Base-by-base conservation (phyloP, 2,329 filamentous ascomycete genomes). In the Colletotrichum chrysophilum region DNA sequence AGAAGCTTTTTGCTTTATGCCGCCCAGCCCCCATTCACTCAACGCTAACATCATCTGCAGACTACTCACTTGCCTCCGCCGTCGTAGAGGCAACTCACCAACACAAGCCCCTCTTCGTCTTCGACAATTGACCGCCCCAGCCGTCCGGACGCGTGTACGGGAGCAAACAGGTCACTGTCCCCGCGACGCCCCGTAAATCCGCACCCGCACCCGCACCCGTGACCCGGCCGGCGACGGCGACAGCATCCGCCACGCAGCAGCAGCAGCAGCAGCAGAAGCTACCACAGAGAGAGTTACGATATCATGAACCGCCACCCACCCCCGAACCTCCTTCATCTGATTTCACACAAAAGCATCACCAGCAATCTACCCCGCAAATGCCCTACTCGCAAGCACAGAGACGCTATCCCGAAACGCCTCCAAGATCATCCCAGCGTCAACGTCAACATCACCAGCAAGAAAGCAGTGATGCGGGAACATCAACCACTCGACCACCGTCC, bases 71-170 rank as follows among this genome's bases (percentile, higher is more conserved):
- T 38, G 94, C 93, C 76, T 92, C 95, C 73, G 91, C 93, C 0
- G 94, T 98, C 4, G 96, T 98, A 18, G 94, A 98, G 74, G 93
- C 92, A 43, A 97, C 95, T 38, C 96, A 98, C 85, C 91, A 93
- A 66, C 92, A 95, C 82, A 94, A 94, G 81, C 88, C 92, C 76
- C 93, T 98, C 67, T 98, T 98, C 83, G 80, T 86, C 43, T 96
- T 94, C 81, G 90, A 91, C 70, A 82, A 85, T 79, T 85, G 83
- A 85, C 62, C 30, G 70, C 21, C 43, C 24, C 88, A 78, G 66
- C 55, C 66, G 74, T 36, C 38, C 24, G 36, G 71, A 43, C 66
- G 60, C 36, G 71, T 66, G 14, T 65, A 66, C 78, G 81, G 77
- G 76, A 77, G 77, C 70, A 78, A 79, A 79, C 80, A 79, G 80